Evolutionary conservation across 2,329 filamentous ascomycete genomes (phyloP), one percentile per base, ranked within the genome.

Genomic region (Helminthosporium solani): DNA sequence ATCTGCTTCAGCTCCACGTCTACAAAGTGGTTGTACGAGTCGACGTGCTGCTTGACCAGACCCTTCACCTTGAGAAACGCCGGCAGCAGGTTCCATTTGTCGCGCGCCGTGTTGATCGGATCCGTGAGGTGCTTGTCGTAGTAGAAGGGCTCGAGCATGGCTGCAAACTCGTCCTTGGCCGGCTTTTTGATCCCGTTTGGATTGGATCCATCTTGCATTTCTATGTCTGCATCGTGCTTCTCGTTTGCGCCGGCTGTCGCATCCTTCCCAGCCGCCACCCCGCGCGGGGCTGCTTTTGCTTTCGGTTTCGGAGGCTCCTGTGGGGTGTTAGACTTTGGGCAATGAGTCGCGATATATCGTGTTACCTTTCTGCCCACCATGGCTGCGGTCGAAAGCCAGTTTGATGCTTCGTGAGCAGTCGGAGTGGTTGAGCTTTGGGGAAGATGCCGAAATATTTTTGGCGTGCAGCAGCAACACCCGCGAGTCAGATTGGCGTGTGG

Each of bases 1-100:
- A 99, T 99, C 62, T 96, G 91, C 74, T 96, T 96, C 70, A 99
- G 85, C 67, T 97, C 91, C 46, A 95, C 87, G 60, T 99, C 90
- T 57, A 96, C 87, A 61, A 99, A 97, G 74, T 94, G 96, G 74
- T 99, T 96, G 79, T 95, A 99, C 19, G 94, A 97, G 75, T 99
- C 95, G 66, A 96, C 92, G 70, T 96, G 91, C 77, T 97, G 92
- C 72, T 96, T 96, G 42, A 96, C 91, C 46, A 96, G 78, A 46
- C 91, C 91, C 73, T 99, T 99, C 62, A 96, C 91, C 72, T 96
- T 96, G 48, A 99, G 76, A 70, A 99, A 99, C n/a, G 94, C 94
- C 0, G 94, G 95, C 21, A 99, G 75, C 33, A 99, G 78, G 69
- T 97, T 96, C 83, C 92, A 96, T 78, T 99, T 99, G 75, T 99